These are phyloP conservation scores for Citrullus amarus DNA, from an alignment of 306 rosid genomes.

Conservation along the genomic window DNA sequence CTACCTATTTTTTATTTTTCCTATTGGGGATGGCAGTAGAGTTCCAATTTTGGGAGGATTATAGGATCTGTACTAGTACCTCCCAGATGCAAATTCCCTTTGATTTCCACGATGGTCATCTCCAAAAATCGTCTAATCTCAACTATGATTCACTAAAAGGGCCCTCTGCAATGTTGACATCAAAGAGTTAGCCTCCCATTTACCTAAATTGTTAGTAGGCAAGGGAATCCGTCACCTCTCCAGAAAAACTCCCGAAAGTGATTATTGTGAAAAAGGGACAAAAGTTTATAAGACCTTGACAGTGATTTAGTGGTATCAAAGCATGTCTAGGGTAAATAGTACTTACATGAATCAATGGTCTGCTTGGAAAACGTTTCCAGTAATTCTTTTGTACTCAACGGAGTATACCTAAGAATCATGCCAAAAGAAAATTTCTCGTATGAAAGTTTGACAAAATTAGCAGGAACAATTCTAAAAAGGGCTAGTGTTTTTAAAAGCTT, in stretches of 20 bases:
- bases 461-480: neutral
- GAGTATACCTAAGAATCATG: conserved; percentile 60
- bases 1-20: neutral
- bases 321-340: neutral
- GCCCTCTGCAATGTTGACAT: neutral
- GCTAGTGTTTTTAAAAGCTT: neutral
- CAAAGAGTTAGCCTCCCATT: neutral
- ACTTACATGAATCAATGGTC: conserved; percentile 78
- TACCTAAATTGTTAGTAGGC: neutral
- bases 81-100: neutral
- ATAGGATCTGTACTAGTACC: neutral
- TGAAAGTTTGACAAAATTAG: neutral
- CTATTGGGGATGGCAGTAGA: neutral
- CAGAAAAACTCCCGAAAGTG: neutral
- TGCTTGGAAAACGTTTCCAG: conserved; percentile 61
- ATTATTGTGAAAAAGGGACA: neutral
- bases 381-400: conserved; percentile 64
- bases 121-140: neutral
- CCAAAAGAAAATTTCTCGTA: conserved; percentile 11
- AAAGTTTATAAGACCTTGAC: neutral
- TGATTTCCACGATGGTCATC: neutral
- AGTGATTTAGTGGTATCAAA: neutral
- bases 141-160: neutral
- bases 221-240: neutral
- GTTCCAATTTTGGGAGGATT: neutral